Evolutionary conservation across 1,284 basidiomycete species (phyloP).

Genomic region (Trichosporon ovoides): DNA sequence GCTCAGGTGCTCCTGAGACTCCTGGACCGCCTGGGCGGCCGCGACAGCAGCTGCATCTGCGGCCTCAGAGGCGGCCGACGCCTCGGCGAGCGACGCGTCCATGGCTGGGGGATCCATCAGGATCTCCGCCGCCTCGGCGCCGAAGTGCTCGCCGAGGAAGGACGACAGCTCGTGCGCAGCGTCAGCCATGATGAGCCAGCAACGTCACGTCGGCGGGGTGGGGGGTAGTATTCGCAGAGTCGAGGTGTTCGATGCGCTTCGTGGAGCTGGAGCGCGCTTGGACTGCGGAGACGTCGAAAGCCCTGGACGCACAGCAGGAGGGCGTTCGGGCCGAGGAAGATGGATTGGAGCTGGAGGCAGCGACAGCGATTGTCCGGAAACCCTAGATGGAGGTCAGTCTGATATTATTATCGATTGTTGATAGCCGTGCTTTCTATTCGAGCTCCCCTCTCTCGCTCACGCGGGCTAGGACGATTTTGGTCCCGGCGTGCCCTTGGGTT

Average conservation of each 20-base stretch:
- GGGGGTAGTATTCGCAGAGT: background rate
- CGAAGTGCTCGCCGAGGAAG: conserved; percentile 2
- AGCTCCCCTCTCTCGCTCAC: too few relatives aligned
- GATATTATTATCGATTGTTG: too few relatives aligned
- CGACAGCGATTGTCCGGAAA: too few relatives aligned
- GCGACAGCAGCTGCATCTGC: background rate
- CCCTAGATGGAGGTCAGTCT: too few relatives aligned
- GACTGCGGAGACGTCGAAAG: too few relatives aligned
- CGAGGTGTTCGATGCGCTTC: background rate
- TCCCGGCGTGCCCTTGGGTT: too few relatives aligned
- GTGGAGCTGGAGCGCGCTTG: too few relatives aligned
- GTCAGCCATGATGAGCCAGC: background rate
- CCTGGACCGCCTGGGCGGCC: background rate
- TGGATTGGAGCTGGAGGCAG: too few relatives aligned
- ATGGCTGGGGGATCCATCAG: background rate
- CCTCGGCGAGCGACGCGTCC: background rate
- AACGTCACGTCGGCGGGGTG: background rate
- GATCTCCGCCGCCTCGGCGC: background rate
- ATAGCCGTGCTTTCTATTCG: too few relatives aligned
- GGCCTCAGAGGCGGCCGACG: background rate
- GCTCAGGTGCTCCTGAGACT: background rate
- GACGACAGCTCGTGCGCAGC: background rate
- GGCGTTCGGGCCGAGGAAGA: too few relatives aligned
- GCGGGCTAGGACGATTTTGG: too few relatives aligned
- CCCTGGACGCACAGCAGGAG: too few relatives aligned